phyloP scores from a whole-genome alignment of 129 eudicot genomes.

The Lonicera japonica region DNA sequence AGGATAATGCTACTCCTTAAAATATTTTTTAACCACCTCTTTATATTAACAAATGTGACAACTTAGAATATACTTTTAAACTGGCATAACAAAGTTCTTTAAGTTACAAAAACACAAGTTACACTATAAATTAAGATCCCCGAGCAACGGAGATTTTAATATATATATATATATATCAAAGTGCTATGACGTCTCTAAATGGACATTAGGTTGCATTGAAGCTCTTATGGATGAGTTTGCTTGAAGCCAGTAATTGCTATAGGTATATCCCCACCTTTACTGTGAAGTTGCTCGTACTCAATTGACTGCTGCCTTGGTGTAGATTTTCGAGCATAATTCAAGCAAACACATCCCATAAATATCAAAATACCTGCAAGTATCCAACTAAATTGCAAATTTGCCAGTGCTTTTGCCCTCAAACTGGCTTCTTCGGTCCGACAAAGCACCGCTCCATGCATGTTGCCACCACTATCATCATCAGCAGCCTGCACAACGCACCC shows the following conservation, averaged over 20 bases:
- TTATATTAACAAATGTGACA: too few relatives aligned
- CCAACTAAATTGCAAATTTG: slow-evolving; percentile 91
- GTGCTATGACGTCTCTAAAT: not conserved
- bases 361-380: slow-evolving; percentile 59
- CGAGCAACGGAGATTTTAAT: too few relatives aligned
- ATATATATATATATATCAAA: slow-evolving; percentile 2
- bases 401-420: slow-evolving; percentile 59
- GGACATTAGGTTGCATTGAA: not conserved
- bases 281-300: slow-evolving; percentile 55
- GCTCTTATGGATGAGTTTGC: slow-evolving; percentile 32
- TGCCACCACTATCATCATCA: slow-evolving; percentile 20
- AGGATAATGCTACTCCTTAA: too few relatives aligned
- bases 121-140: too few relatives aligned
- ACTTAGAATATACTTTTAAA: too few relatives aligned
- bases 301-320: slow-evolving; percentile 23
- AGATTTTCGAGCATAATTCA: slow-evolving; percentile 27
- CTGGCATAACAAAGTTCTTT: too few relatives aligned
- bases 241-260: slow-evolving; percentile 39
- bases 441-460: slow-evolving; percentile 52
- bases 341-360: slow-evolving; percentile 33
- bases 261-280: slow-evolving; percentile 37
- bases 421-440: slow-evolving; percentile 60
- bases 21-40: too few relatives aligned
- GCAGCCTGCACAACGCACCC: slow-evolving; percentile 44
- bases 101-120: too few relatives aligned